A percentile compares a stretch with the other conserved stretches of the same genome.
Evolutionary conservation across 495 filamentous ascomycete species (phyloP).

Genomic region (Zalerion maritima): DNA sequence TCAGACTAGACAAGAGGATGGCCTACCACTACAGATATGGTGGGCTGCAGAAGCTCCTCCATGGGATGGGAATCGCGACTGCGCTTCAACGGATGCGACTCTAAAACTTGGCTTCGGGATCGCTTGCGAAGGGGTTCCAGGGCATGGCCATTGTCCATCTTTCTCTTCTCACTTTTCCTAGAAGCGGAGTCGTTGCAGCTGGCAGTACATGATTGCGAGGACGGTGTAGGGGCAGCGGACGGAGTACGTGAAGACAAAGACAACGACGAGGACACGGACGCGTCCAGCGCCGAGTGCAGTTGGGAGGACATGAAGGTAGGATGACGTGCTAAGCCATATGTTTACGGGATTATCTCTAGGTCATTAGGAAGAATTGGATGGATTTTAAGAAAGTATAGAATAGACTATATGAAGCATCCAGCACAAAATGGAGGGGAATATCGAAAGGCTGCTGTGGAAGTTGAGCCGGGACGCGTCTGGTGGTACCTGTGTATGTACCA

Average conservation of each 20-base stretch:
- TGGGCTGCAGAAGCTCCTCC: slow-evolving; percentile 32
- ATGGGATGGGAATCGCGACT: slow-evolving; percentile 15
- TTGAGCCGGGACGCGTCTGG: no score
- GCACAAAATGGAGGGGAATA: no score
- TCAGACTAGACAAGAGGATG: not conserved
- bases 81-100: slow-evolving; percentile 7
- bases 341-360: no score
- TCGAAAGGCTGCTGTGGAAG: no score
- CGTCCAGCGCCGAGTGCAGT: not conserved
- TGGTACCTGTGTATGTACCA: no score
- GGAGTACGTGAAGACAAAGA: not conserved
- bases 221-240: not conserved
- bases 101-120: no score
- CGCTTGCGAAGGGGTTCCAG: not conserved
- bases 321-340: no score
- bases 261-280: not conserved
- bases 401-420: no score
- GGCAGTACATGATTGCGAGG: no score
- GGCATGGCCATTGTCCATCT: slow-evolving; percentile 3
- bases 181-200: not conserved
- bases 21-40: slow-evolving; percentile 32
- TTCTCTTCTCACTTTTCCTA: slow-evolving; percentile 14
- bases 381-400: no score
- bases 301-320: no score
- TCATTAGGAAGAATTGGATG: no score